Percentiles rank a stretch among this genome's conserved stretches.
These are phyloP conservation scores for Ilyonectria sp. DNA, from an alignment of 2,329 filamentous ascomycete species.

Conservation along the genomic window DNA sequence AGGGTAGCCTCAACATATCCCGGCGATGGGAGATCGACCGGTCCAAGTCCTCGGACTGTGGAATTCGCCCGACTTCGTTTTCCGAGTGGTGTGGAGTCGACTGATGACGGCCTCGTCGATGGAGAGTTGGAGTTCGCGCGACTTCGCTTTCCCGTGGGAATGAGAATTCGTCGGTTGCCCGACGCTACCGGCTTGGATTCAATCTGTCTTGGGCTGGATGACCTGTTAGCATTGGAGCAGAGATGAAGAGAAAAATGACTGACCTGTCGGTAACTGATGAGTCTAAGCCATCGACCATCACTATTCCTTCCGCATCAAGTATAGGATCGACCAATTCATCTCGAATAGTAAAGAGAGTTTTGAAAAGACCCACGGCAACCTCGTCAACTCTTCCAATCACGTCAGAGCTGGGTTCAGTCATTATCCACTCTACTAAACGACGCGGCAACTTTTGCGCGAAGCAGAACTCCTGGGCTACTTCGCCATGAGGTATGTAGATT, in stretches of 20 bases:
- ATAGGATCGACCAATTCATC: constrained; percentile 4
- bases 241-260: neutral
- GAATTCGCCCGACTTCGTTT: no score
- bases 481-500: constrained; percentile 34
- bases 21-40: no score
- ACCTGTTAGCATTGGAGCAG: no score
- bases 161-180: no score
- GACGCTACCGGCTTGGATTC: no score
- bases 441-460: constrained; percentile 38
- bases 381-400: constrained; percentile 27
- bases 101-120: no score
- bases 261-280: neutral
- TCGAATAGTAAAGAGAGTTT: constrained; percentile 30
- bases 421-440: constrained; percentile 43
- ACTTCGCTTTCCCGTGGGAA: no score
- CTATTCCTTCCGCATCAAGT: constrained; percentile 21
- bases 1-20: no score
- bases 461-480: constrained; percentile 41
- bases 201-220: no score
- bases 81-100: no score
- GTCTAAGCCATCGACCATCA: neutral
- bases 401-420: constrained; percentile 37
- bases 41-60: no score
- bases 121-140: no score
- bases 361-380: constrained; percentile 36